Conservation (phyloP, 1,284 basidiomycete genomes). For the Malassezia sympodialis region DNA sequence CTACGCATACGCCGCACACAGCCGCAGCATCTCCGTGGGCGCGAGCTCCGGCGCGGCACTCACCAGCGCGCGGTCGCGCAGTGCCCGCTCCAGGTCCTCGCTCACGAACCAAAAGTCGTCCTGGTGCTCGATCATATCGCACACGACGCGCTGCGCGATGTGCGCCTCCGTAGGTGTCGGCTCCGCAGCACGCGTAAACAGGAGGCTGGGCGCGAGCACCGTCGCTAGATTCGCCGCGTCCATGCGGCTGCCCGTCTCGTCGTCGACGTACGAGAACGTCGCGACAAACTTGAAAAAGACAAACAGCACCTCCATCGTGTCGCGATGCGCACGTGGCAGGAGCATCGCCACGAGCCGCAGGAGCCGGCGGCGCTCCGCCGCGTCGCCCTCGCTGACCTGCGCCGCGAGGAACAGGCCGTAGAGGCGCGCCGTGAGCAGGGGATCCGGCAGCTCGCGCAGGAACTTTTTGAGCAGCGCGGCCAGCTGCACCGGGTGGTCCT, state of each 20-base stretch:
- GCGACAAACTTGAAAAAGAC: conserved; percentile 99
- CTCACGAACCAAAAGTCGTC: conserved; percentile 62
- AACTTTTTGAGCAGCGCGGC: conserved; percentile 96
- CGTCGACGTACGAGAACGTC: conserved; percentile 94
- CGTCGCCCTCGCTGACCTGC: conserved; percentile 58
- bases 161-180: conserved; percentile 87
- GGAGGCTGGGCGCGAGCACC: conserved; percentile 90
- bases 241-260: conserved; percentile 98
- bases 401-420: conserved; percentile 79
- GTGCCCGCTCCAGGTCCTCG: conserved; percentile 35
- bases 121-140: conserved; percentile 71
- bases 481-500: conserved; percentile 93
- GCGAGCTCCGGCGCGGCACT: conserved; percentile 34
- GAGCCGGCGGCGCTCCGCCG: conserved; percentile 69
- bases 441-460: conserved; percentile 88
- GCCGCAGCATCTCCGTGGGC: conserved; percentile 37
- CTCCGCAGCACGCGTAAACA: conserved; percentile 73
- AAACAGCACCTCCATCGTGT: conserved; percentile 94
- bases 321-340: conserved; percentile 82
- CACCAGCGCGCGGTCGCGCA: conserved; percentile 42
- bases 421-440: conserved; percentile 84
- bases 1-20: conserved; percentile 38
- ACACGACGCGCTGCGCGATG: conserved; percentile 60
- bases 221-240: conserved; percentile 93
- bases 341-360: conserved; percentile 78